Evolutionary conservation across 1,284 basidiomycete species (phyloP).

Genomic region (Xerocomus nothofagi): DNA sequence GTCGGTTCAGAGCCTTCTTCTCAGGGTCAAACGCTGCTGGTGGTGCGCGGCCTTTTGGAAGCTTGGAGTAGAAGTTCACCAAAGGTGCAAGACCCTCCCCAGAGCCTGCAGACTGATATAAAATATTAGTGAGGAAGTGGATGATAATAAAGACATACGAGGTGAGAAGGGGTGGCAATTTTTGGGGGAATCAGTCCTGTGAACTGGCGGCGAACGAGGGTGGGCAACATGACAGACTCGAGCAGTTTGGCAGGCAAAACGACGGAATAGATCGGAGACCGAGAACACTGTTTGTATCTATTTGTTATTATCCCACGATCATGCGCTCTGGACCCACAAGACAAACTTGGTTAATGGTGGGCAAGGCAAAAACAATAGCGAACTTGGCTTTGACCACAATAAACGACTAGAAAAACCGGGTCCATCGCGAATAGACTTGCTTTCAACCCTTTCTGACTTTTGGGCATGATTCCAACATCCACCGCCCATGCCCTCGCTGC

Average conservation of each 20-base stretch:
- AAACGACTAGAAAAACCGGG: conserved; percentile 18
- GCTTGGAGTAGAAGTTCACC: conserved; percentile 92
- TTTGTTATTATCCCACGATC: conserved; percentile 26
- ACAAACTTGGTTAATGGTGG: conserved; percentile 4
- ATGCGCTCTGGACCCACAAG: conserved; percentile 20
- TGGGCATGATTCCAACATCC: conserved; percentile 28
- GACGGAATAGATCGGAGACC: conserved; percentile 27
- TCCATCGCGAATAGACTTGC: conserved; percentile 6
- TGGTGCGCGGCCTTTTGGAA: conserved; percentile 80
- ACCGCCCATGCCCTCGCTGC: conserved; percentile 51
- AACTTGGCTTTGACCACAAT: conserved; percentile 16
- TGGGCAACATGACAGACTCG: conserved; percentile 65
- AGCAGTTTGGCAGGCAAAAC: neutral
- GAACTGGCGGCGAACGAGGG: conserved; percentile 80
- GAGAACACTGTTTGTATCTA: conserved; percentile 13
- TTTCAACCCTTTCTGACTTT: neutral
- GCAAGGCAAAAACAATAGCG: conserved; percentile 19
- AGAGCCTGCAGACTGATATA: conserved; percentile 66
- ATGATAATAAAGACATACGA: conserved; percentile 52
- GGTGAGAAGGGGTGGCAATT: conserved; percentile 87
- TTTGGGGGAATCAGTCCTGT: conserved; percentile 89
- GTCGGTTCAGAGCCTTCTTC: conserved; percentile 83
- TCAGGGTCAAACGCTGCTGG: conserved; percentile 69
- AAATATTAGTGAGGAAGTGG: conserved; percentile 1
- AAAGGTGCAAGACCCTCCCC: conserved; percentile 80